Base-by-base conservation (phyloP, 306 rosid species). In the Cyamopsis tetragonoloba region DNA sequence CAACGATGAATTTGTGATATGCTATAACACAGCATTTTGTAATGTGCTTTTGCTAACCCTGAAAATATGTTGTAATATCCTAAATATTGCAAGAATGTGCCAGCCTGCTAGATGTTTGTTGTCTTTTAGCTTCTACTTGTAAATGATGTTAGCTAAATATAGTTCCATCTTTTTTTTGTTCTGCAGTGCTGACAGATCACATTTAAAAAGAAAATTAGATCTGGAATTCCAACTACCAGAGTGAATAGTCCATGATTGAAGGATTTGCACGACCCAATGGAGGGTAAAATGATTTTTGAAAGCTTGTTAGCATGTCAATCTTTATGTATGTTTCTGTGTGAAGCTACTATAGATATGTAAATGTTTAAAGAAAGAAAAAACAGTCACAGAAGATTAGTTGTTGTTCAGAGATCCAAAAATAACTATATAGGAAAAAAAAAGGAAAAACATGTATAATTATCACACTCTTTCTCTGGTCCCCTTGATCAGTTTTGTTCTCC, bases 161-260 rank as follows among this genome's bases (percentile, higher is more conserved):
- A 18, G 68, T 71, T 60, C 49, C 22, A 46, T 62, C 18, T 55
- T 54, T 46, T 66, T 59, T 46, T 66, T 59, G 43, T 60, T 72
- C 20, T 76, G 75, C 85, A 91, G 97, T 78, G 91, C 91, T 79
- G 97, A 91, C 72, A 77, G 91, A 76, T 79, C 96, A 39, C 88
- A 84, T 77, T 79, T 88, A 34, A 91, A 91, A 79, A 79, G 97
- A 73, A 91, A 91, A 77, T 66, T 88, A 79, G 97, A 88, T 78
- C 86, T 91, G 17, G 97, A 91, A 63, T 91, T 88, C 81, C 85
- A 84, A 68, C 86, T 55, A 12, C 88, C 88, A 6, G 87, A 90
- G 67, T 87, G 73, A 69, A 71, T 22, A 50, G 61, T 72, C 72
- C 31, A 7, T 62, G 39, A 35, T 53, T 11, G 7, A 32, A 51